Evolutionary conservation across 2,329 filamentous ascomycete genomes (phyloP).

Genomic region (Ophidiomyces ophidiicola): DNA sequence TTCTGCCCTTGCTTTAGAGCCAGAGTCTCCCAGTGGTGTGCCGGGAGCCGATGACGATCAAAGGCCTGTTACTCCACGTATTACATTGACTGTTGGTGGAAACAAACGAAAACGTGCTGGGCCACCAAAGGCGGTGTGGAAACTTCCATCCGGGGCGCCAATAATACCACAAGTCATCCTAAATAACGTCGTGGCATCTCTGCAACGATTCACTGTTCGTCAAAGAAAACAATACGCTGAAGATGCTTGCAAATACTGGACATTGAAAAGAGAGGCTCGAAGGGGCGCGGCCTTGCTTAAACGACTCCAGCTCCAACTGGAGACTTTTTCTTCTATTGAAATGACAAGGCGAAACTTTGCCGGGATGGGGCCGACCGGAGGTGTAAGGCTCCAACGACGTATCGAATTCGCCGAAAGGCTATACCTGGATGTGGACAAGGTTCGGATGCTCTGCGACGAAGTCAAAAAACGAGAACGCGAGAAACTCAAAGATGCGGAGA

Average conservation of each 20-base stretch:
- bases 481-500: slow-evolving; percentile 64
- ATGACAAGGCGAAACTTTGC: slow-evolving; percentile 89
- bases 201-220: slow-evolving; percentile 69
- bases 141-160: slow-evolving; percentile 83
- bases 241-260: slow-evolving; percentile 96
- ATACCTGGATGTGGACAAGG: slow-evolving; percentile 56
- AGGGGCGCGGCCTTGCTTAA: slow-evolving; percentile 86
- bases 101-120: slow-evolving; percentile 47
- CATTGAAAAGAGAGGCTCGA: slow-evolving; percentile 83
- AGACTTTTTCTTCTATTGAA: slow-evolving; percentile 95
- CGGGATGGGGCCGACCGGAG: slow-evolving; percentile 80
- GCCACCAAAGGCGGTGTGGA: slow-evolving; percentile 65
- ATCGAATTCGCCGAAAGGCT: slow-evolving; percentile 72
- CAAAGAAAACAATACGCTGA: slow-evolving; percentile 87
- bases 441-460: slow-evolving; percentile 57
- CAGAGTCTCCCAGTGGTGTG: slow-evolving; percentile 49
- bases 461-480: slow-evolving; percentile 63
- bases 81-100: slow-evolving; percentile 40
- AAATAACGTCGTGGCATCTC: slow-evolving; percentile 68
- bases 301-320: slow-evolving; percentile 83
- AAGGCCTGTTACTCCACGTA: slow-evolving; percentile 35
- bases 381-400: slow-evolving; percentile 61
- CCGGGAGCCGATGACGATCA: slow-evolving; percentile 36
- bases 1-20: slow-evolving; percentile 68
- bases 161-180: slow-evolving; percentile 85